phyloP scores from a whole-genome alignment of 306 rosid genomes.

The Prinsepia uniflora region DNA sequence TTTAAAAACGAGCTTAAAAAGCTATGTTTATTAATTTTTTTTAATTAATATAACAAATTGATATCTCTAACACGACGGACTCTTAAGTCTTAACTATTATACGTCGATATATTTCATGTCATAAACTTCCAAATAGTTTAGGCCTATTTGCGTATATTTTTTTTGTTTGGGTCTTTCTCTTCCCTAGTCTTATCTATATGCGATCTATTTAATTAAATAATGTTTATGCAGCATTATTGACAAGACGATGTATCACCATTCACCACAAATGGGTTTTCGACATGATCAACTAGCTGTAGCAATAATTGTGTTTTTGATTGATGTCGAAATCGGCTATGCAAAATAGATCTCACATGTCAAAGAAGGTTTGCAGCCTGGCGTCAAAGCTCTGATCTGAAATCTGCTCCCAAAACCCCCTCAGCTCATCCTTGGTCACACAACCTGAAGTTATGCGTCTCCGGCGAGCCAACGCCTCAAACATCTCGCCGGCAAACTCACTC shows the following conservation, averaged over 20 bases:
- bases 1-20: no score
- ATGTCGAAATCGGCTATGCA: not conserved
- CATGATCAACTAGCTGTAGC: not conserved
- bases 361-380: slow-evolving; percentile 84
- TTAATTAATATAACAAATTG: no score
- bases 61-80: no score
- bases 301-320: not conserved
- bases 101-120: not conserved
- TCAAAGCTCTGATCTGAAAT: slow-evolving; percentile 78
- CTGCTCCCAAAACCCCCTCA: slow-evolving; percentile 84
- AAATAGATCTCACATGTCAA: slow-evolving; percentile 62
- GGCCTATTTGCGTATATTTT: not conserved
- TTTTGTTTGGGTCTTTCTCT: not conserved
- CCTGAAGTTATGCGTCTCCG: slow-evolving; percentile 60
- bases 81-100: not conserved
- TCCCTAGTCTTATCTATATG: not conserved
- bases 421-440: slow-evolving; percentile 53
- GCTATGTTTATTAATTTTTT: no score
- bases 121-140: not conserved
- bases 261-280: not conserved
- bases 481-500: slow-evolving; percentile 66
- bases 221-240: not conserved
- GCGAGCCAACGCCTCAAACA: slow-evolving; percentile 78
- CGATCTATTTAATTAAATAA: not conserved
- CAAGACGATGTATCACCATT: not conserved